Evolutionary conservation across 192 early-diverging fungal species (phyloP).

Genomic region (Coemansia sp.): DNA sequence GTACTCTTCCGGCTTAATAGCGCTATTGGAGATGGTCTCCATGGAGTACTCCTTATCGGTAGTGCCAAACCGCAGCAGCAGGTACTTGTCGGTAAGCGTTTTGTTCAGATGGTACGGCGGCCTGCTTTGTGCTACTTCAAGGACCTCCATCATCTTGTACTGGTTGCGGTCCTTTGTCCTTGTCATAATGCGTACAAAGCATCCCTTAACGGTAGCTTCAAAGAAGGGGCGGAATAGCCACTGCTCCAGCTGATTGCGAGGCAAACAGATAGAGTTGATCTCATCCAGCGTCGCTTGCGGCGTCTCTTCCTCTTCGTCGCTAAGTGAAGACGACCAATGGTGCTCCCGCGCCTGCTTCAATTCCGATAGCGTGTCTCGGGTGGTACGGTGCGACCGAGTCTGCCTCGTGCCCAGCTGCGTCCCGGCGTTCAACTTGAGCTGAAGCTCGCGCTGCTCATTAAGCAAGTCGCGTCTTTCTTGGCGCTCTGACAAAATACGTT

Average conservation of each 20-base stretch:
- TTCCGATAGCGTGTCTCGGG: constrained; percentile 40
- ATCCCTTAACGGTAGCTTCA: constrained; percentile 62
- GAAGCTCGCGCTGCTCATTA: constrained; percentile 44
- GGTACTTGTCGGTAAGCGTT: constrained; percentile 61
- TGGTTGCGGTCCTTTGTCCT: constrained; percentile 43
- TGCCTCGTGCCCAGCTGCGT: not conserved
- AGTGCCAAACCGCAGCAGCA: constrained; percentile 68
- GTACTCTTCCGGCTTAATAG: constrained; percentile 64
- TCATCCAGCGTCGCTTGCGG: constrained; percentile 59
- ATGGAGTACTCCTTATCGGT: constrained; percentile 67
- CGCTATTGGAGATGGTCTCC: constrained; percentile 73
- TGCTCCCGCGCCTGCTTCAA: constrained; percentile 59
- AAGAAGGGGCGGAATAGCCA: constrained; percentile 75
- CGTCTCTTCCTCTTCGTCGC: constrained; percentile 32
- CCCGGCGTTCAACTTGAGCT: constrained; percentile 3
- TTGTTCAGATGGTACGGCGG: constrained; percentile 61
- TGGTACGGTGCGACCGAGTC: constrained; percentile 7
- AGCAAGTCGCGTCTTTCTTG: constrained; percentile 58
- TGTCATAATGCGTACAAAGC: constrained; percentile 63
- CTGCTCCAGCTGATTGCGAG: constrained; percentile 64
- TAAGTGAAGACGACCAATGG: constrained; percentile 30
- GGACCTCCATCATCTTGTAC: constrained; percentile 60
- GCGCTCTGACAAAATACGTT: constrained; percentile 72
- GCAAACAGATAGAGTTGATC: constrained; percentile 59
- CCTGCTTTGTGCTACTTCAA: constrained; percentile 57